Evolutionary conservation across 2,329 filamentous ascomycete species (phyloP).

Genomic region (Exophiala mesophila): DNA sequence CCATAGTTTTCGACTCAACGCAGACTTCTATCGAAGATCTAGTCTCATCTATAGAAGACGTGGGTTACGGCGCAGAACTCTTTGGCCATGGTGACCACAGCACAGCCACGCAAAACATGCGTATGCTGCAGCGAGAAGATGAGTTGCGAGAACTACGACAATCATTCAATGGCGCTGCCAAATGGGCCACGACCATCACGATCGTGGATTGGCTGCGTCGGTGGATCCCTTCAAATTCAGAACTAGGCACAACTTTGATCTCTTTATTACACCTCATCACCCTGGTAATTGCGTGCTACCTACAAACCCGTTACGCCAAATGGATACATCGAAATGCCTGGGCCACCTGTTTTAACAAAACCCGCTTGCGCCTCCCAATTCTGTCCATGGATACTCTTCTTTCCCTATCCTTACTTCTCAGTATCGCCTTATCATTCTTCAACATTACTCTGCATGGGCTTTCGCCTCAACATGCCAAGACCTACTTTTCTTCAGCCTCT

Average conservation of each 20-base stretch:
- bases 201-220: slow-evolving; percentile 7
- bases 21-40: slow-evolving; percentile 7
- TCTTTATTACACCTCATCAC: neutral
- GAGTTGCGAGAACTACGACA: slow-evolving; percentile 10
- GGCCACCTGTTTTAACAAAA: slow-evolving; percentile 2
- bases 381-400: slow-evolving; percentile 18
- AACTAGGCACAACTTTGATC: neutral
- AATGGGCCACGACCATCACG: slow-evolving; percentile 1
- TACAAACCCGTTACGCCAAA: slow-evolving; percentile 7
- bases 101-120: slow-evolving; percentile 9
- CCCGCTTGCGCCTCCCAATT: neutral
- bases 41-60: slow-evolving; percentile 9
- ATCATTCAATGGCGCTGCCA: slow-evolving; percentile 15
- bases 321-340: slow-evolving; percentile 19
- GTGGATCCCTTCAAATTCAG: neutral
- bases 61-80: slow-evolving; percentile 13
- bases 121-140: slow-evolving; percentile 7
- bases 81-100: slow-evolving; percentile 1
- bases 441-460: slow-evolving; percentile 11
- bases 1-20: slow-evolving; percentile 7
- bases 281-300: slow-evolving; percentile 6
- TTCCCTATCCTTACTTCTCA: slow-evolving; percentile 12
- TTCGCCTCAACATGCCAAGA: slow-evolving; percentile 1
- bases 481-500: slow-evolving; percentile 16
- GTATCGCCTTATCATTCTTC: slow-evolving; percentile 15